Evolutionary conservation across 805 yeast genomes (phyloP), one percentile per base, ranked within the genome.

Genomic region (Candida ortonii): DNA sequence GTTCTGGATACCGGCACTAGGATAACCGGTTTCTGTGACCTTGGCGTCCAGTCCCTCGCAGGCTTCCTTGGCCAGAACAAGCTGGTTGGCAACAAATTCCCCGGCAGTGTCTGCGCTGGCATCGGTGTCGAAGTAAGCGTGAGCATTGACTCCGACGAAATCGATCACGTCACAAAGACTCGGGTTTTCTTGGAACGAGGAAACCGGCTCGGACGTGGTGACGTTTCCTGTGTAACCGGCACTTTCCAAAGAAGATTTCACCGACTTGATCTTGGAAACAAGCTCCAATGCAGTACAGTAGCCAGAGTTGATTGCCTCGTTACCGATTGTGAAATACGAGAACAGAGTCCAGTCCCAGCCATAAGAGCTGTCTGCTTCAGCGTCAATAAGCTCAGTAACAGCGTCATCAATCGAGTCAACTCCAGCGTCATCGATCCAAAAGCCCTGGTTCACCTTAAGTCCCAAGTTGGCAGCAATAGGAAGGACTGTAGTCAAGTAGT

Each of bases 191-290:
- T 72, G 72, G 59, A 71, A 88, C 13, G 78, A 62, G 10, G 73
- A 82, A n/a, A 96, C 93, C 35, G 96, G 95, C 59, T 89, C 97
- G 37, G 95, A 76, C 13, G 95, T 88, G 15, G 94, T 80, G 28
- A 88, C 70, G 35, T 63, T 53, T 33, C 96, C 96, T 7, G 67
- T 61, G 64, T 78, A 89, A 23, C 97, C 97, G 17, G 86, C 89
- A 32, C 55, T 61, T 36, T 62, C 53, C 37, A 89, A 71, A 42
- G 61, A 61, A 9, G 68, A 22, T 58, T 79, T 83, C 33, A 86
- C 93, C 9, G 75, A 61, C 1, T 75, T 37, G 43, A 87, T 81
- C 61, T 85, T 86, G 30, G 61, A 27, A 20, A 80, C 65, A 47
- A 89, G 71, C n/a, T 81, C 83, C 16, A 62, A 47, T 15, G 73